phyloP scores from a whole-genome alignment of 2,329 filamentous ascomycete genomes.

The Byssothecium circinans region DNA sequence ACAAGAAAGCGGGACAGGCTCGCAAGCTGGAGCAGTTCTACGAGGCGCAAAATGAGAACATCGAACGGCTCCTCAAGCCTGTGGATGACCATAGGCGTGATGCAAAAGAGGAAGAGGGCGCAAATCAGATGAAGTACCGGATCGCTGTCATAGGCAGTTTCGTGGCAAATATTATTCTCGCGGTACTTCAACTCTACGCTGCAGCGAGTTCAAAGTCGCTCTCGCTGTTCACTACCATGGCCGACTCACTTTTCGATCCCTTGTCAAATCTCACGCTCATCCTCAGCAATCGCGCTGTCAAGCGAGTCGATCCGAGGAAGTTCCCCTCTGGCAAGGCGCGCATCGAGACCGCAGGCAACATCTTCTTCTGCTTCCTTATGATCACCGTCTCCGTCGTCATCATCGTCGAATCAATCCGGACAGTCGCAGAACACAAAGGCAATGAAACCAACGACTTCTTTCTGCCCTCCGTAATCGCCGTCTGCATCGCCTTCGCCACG shows the following conservation, averaged over 20 bases:
- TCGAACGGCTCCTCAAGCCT: conserved; percentile 85
- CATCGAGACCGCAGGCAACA: conserved; percentile 94
- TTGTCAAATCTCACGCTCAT: conserved; percentile 86
- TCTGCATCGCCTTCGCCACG: conserved; percentile 78
- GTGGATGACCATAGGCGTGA: conserved; percentile 88
- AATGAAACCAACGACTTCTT: conserved; percentile 65
- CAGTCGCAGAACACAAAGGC: conserved; percentile 59
- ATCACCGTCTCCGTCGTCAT: conserved; percentile 87
- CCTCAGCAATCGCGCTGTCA: conserved; percentile 82
- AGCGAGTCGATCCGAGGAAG: conserved; percentile 78
- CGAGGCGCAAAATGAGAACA: conserved; percentile 87
- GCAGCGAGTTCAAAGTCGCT: conserved; percentile 86
- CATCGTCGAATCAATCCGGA: conserved; percentile 80
- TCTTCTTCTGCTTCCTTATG: conserved; percentile 96
- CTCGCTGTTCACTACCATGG: conserved; percentile 96
- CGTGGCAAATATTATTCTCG: conserved; percentile 76
- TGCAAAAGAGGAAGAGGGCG: conserved; percentile 75
- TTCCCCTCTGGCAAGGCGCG: conserved; percentile 93
- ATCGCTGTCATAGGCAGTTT: conserved; percentile 71
- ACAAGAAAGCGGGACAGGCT: conserved; percentile 47
- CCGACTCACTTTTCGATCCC: conserved; percentile 91
- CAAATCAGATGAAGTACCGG: conserved; percentile 76
- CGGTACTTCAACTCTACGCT: conserved; percentile 83
- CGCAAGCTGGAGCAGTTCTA: conserved; percentile 79
- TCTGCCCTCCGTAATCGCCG: conserved; percentile 81